These are phyloP conservation scores for Coelastrella sp. DNA, from an alignment of 139 green algal genomes.

Conservation along the genomic window DNA sequence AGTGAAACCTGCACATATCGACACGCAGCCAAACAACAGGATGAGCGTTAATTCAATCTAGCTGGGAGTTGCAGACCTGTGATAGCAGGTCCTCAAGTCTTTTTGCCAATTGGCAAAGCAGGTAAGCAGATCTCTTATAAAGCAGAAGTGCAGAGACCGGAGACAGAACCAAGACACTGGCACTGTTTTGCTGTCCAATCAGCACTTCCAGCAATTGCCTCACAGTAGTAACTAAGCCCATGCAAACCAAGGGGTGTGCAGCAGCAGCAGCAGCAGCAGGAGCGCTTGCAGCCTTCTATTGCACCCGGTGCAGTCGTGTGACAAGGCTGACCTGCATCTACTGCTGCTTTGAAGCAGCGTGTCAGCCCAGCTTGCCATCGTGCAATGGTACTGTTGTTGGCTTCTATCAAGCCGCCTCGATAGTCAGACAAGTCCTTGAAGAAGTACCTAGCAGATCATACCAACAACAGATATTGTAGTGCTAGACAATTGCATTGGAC, in stretches of 20 bases:
- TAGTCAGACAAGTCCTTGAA: slow-evolving; percentile 12
- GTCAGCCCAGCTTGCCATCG: neutral
- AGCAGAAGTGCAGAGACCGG: too few relatives aligned
- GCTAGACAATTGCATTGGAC: too few relatives aligned
- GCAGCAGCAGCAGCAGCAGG: neutral
- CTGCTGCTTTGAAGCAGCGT: slow-evolving; percentile 32
- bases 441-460: neutral
- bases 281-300: too few relatives aligned
- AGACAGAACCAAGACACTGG: too few relatives aligned
- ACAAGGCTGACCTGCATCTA: slow-evolving; percentile 21
- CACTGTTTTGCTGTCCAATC: too few relatives aligned
- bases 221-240: too few relatives aligned
- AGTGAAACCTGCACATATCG: slow-evolving; percentile 1
- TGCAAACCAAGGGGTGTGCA: neutral
- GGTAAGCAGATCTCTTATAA: too few relatives aligned
- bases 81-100: too few relatives aligned
- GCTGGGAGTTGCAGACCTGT: too few relatives aligned
- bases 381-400: neutral
- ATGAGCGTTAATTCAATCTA: neutral
- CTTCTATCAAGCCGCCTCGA: neutral
- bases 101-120: too few relatives aligned
- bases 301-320: neutral
- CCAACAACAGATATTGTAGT: neutral
- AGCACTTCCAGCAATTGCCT: too few relatives aligned
- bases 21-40: neutral